These are phyloP conservation scores for Cordia subcordata DNA, from an alignment of 257 asterid species.

Conservation along the genomic window DNA sequence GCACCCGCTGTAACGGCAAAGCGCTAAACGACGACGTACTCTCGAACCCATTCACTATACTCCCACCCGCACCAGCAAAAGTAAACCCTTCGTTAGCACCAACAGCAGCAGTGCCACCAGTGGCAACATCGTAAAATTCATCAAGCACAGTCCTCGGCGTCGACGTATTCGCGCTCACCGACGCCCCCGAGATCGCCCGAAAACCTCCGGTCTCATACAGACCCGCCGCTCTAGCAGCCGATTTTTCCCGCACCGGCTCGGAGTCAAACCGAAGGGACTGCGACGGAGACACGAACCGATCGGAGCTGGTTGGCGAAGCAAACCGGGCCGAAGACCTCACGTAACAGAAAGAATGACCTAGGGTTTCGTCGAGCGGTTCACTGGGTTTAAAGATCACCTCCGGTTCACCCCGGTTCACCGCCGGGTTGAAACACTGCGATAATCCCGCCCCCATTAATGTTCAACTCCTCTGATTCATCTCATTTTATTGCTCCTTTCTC, in stretches of 20 bases:
- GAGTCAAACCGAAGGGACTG: conserved; percentile 83
- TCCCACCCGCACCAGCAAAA: conserved; percentile 45
- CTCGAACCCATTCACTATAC: conserved; percentile 71
- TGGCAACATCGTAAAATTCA: conserved; percentile 48
- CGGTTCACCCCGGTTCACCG: conserved; percentile 65
- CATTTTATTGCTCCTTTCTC: conserved; percentile 25
- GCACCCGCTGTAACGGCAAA: conserved; percentile 84
- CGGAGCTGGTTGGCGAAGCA: conserved; percentile 82
- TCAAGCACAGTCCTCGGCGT: conserved; percentile 82
- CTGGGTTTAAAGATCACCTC: conserved; percentile 49
- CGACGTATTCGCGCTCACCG: conserved; percentile 79
- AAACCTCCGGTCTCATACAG: conserved; percentile 61
- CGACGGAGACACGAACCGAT: conserved; percentile 84
- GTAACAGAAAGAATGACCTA: conserved; percentile 97
- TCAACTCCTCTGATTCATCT: conserved; percentile 72
- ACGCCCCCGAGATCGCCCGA: conserved; percentile 91
- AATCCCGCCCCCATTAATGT: conserved; percentile 78
- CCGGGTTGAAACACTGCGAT: conserved; percentile 87
- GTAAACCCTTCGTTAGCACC: conserved; percentile 11
- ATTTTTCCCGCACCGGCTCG: conserved; percentile 42
- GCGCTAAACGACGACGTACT: conserved; percentile 86
- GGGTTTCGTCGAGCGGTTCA: conserved; percentile 88
- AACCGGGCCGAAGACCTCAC: conserved; percentile 93
- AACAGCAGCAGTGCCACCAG: conserved; percentile 20
- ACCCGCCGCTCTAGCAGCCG: conserved; percentile 36